Evolutionary conservation across 2,329 filamentous ascomycete genomes (phyloP).

Genomic region (Colletotrichum trifolii): DNA sequence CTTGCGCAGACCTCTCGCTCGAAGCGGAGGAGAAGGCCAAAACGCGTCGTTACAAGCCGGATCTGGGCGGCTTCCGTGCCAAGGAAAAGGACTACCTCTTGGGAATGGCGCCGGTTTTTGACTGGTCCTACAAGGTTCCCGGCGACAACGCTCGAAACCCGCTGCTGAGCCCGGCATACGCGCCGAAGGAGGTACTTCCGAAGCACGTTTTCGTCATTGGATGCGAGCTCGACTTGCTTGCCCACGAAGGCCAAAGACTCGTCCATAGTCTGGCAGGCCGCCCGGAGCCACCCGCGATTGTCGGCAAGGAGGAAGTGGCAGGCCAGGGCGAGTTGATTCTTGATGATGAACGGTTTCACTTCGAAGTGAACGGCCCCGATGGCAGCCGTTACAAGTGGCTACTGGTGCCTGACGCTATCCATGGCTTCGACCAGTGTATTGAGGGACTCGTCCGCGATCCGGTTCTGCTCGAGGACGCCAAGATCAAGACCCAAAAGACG

Average conservation of each 20-base stretch:
- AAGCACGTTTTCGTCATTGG: constrained; percentile 49
- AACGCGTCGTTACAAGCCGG: constrained; percentile 42
- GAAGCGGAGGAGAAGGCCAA: constrained; percentile 40
- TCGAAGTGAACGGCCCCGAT: constrained; percentile 38
- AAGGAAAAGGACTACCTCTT: constrained; percentile 31
- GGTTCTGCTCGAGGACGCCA: constrained; percentile 39
- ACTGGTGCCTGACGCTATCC: constrained; percentile 46
- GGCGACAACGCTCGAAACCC: constrained; percentile 46
- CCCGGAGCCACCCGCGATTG: constrained; percentile 42
- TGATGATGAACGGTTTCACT: constrained; percentile 45
- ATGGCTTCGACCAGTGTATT: constrained; percentile 45
- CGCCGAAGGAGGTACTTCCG: constrained; percentile 46
- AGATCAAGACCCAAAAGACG: constrained; percentile 42
- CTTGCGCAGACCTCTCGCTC: constrained; percentile 48
- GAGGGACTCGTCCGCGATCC: constrained; percentile 37
- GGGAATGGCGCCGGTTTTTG: constrained; percentile 41
- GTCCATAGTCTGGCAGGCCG: constrained; percentile 48
- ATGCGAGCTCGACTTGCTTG: constrained; percentile 52
- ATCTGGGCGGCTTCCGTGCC: constrained; percentile 38
- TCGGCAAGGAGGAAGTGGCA: constrained; percentile 42
- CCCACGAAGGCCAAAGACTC: constrained; percentile 53
- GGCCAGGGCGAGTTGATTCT: constrained; percentile 40
- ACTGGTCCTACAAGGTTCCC: constrained; percentile 47
- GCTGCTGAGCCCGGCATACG: constrained; percentile 48
- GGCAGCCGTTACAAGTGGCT: constrained; percentile 43